These are phyloP conservation scores for Fragilaria crotonensis DNA, from an alignment of 108 stramenopile species.

Conservation along the genomic window DNA sequence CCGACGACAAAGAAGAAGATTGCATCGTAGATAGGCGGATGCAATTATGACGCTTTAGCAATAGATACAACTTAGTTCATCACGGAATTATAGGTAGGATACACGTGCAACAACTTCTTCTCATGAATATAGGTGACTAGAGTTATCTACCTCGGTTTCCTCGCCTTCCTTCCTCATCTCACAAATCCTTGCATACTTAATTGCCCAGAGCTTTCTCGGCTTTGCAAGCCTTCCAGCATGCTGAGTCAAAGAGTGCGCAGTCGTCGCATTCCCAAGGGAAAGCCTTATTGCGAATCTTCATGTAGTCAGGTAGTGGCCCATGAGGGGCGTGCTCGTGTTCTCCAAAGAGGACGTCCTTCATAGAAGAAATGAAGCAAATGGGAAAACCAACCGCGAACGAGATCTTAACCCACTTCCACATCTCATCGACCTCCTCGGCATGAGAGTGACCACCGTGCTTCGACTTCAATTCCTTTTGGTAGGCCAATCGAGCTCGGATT, in stretches of 20 bases:
- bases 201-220: slow-evolving; percentile 51
- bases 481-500: slow-evolving; percentile 66
- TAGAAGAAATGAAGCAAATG: slow-evolving; percentile 38
- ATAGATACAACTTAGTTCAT: no score
- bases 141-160: no score
- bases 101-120: no score
- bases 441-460: slow-evolving; percentile 38
- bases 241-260: slow-evolving; percentile 80
- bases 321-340: slow-evolving; percentile 56
- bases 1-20: no score
- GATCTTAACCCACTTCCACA: slow-evolving; percentile 85
- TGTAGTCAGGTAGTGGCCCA: slow-evolving; percentile 82
- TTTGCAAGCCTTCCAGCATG: slow-evolving; percentile 95
- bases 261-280: slow-evolving; percentile 94
- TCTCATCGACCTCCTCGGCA: slow-evolving; percentile 64
- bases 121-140: no score
- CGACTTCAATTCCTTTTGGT: slow-evolving; percentile 68
- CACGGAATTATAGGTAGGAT: no score
- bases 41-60: no score
- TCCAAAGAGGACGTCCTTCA: slow-evolving; percentile 62
- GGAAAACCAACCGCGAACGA: slow-evolving; percentile 61
- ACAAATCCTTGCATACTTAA: no score
- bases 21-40: no score
- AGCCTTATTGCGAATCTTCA: slow-evolving; percentile 87
- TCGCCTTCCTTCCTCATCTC: no score